Evolutionary conservation across 2,329 filamentous ascomycete genomes (phyloP).

Genomic region (Proliferodiscus dingleyae): DNA sequence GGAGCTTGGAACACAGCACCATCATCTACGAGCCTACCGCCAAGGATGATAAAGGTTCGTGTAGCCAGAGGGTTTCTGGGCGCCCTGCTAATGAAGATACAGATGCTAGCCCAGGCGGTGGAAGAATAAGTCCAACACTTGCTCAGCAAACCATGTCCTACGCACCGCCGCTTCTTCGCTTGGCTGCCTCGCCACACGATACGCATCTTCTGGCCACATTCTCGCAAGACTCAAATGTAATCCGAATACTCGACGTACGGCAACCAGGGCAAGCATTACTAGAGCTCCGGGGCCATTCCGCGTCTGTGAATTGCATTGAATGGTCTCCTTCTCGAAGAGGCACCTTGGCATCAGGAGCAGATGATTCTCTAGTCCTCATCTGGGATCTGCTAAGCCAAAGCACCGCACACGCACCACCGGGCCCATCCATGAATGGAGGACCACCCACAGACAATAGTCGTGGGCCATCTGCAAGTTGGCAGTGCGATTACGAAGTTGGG

Average conservation of each 20-base stretch:
- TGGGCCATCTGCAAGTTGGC: conserved; percentile 71
- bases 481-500: conserved; percentile 80
- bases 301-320: conserved; percentile 86
- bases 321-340: conserved; percentile 88
- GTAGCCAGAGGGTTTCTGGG: background rate
- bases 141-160: conserved; percentile 73
- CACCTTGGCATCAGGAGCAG: conserved; percentile 83
- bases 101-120: conserved; percentile 48
- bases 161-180: conserved; percentile 70
- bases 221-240: conserved; percentile 84
- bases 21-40: conserved; percentile 98
- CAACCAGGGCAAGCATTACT: conserved; percentile 93
- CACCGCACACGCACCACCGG: conserved; percentile 27
- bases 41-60: conserved; percentile 69
- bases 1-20: conserved; percentile 94
- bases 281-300: conserved; percentile 83
- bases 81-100: conserved; percentile 12
- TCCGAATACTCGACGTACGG: conserved; percentile 91
- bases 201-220: conserved; percentile 96
- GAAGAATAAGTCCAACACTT: conserved; percentile 67
- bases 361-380: conserved; percentile 85
- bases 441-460: conserved; percentile 52
- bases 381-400: conserved; percentile 80
- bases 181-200: conserved; percentile 91
- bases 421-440: conserved; percentile 43